Percentiles rank a stretch among this genome's conserved stretches.
phyloP scores from a whole-genome alignment of 768 basidiomycete genomes.

The Phaffia australis region DNA sequence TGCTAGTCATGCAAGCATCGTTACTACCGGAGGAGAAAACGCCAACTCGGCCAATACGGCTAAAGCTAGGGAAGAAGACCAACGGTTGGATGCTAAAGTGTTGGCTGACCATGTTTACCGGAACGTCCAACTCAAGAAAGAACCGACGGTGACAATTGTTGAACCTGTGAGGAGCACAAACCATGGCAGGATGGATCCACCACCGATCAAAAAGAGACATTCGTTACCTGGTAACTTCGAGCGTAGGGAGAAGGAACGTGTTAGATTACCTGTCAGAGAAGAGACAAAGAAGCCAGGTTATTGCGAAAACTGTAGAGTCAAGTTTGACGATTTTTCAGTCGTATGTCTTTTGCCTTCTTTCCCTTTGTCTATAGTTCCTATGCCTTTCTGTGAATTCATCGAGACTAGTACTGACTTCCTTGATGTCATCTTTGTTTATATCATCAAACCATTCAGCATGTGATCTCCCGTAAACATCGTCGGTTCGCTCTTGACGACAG shows the following conservation, averaged over 20 bases:
- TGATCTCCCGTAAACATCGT: conserved; percentile 17
- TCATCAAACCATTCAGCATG: conserved; percentile 8
- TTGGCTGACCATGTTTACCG: conserved; percentile 30
- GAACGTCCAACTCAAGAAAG: conserved; percentile 26
- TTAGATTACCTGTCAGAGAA: conserved; percentile 42
- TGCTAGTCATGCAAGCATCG: not conserved
- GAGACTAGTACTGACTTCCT: not conserved
- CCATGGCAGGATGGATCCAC: conserved; percentile 20
- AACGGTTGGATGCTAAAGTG: conserved; percentile 28
- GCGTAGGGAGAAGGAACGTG: conserved; percentile 38
- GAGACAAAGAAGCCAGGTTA: conserved; percentile 88
- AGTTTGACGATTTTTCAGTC: conserved; percentile 74
- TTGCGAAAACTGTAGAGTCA: conserved; percentile 87
- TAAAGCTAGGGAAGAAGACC: not conserved
- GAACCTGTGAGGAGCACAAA: not conserved
- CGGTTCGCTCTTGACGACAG: conserved; percentile 21
- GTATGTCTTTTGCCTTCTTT: conserved; percentile 44
- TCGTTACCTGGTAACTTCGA: conserved; percentile 23
- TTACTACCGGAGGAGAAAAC: not conserved
- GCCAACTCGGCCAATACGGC: not conserved
- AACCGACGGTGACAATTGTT: conserved; percentile 9
- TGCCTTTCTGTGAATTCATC: too few relatives aligned
- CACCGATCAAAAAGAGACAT: conserved; percentile 26
- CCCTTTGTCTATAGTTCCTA: not conserved
- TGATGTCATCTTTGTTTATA: not conserved